Conservation (phyloP, 2,329 filamentous ascomycete genomes). For the Alternaria sp. region DNA sequence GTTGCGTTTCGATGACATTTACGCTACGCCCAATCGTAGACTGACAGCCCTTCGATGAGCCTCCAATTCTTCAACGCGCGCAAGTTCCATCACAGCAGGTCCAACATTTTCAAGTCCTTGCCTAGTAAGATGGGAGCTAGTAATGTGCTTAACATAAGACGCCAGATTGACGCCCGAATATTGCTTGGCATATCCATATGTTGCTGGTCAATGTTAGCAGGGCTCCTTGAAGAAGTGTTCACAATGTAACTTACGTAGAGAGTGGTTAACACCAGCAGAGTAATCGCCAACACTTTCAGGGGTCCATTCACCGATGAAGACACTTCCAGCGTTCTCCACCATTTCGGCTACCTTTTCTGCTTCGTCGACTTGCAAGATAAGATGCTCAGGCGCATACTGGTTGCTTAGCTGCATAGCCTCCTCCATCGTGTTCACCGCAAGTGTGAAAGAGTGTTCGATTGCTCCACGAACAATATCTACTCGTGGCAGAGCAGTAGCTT, state of each 20-base stretch:
- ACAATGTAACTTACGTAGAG: conserved; percentile 76
- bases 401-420: conserved; percentile 87
- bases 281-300: conserved; percentile 98
- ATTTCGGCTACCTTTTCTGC: conserved; percentile 77
- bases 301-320: conserved; percentile 96
- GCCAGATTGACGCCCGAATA: conserved; percentile 97
- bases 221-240: neutral
- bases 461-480: conserved; percentile 92
- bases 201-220: conserved; percentile 66
- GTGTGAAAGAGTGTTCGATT: conserved; percentile 90
- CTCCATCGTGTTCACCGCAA: conserved; percentile 77
- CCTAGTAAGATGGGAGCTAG: conserved; percentile 86
- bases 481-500: conserved; percentile 85
- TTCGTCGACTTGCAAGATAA: conserved; percentile 88
- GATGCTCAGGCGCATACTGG: conserved; percentile 92
- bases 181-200: conserved; percentile 97
- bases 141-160: conserved; percentile 98
- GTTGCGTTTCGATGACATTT: neutral
- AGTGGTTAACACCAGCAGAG: conserved; percentile 97
- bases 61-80: conserved; percentile 92
- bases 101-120: conserved; percentile 88
- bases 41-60: conserved; percentile 83
- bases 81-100: conserved; percentile 90
- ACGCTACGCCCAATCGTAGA: conserved; percentile 63
- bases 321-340: conserved; percentile 93